Percentiles rank a stretch among this genome's conserved stretches.
Conservation (phyloP, 2,329 filamentous ascomycete species). For the Dothistroma pini region DNA sequence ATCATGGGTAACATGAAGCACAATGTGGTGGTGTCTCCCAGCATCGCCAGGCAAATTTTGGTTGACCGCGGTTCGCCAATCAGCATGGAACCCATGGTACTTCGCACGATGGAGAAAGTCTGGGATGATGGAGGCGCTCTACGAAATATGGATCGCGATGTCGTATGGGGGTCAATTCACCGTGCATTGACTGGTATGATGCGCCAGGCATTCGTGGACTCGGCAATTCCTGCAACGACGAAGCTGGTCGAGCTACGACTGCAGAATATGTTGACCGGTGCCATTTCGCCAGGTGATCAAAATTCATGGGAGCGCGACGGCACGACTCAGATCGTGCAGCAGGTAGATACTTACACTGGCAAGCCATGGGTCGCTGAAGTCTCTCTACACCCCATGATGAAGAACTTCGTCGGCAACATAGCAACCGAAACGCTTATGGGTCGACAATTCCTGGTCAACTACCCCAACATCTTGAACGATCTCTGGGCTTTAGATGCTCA, state of each 20-base stretch:
- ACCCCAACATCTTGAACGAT: not conserved
- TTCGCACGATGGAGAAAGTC: not conserved
- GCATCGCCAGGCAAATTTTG: not conserved
- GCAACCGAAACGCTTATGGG: not conserved
- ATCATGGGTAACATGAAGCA: conserved; percentile 1
- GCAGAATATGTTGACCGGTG: not conserved
- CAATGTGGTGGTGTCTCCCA: not conserved
- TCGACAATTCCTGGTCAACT: not conserved
- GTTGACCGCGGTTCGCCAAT: not conserved
- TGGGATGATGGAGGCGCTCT: not conserved
- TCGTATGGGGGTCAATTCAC: not conserved
- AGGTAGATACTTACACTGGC: not conserved
- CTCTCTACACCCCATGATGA: not conserved
- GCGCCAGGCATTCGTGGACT: not conserved
- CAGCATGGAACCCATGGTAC: not conserved
- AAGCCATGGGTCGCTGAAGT: not conserved
- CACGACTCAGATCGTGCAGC: not conserved
- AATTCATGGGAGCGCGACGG: not conserved
- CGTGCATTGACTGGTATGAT: not conserved
- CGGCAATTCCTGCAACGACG: not conserved
- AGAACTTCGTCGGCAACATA: not conserved
- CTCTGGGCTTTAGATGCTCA: not conserved
- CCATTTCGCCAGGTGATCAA: not conserved
- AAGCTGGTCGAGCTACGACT: not conserved
- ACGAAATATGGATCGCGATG: not conserved